A percentile compares a stretch with the other conserved stretches of the same genome.
Evolutionary conservation across 2,329 filamentous ascomycete genomes (phyloP).

Genomic region (Pyrenophora teres): DNA sequence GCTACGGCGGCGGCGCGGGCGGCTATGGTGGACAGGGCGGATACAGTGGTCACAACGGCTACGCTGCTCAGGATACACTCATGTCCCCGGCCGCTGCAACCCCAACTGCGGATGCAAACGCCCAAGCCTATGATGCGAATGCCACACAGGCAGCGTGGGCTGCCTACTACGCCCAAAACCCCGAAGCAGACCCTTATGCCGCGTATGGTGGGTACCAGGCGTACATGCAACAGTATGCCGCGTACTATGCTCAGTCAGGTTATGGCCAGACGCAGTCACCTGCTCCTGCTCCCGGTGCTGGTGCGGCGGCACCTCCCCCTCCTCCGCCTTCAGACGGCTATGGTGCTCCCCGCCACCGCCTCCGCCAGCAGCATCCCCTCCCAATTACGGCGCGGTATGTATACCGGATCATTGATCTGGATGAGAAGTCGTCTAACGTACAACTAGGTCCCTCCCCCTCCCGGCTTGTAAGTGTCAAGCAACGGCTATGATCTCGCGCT

Average conservation of each 20-base stretch:
- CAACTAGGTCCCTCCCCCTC: constrained; percentile 36
- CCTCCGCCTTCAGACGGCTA: constrained; percentile 39
- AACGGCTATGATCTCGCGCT: constrained; percentile 20
- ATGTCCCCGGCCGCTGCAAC: constrained; percentile 44
- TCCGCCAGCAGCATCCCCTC: constrained; percentile 41
- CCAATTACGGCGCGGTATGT: constrained; percentile 43
- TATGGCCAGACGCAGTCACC: constrained; percentile 35
- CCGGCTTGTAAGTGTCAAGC: constrained; percentile 36
- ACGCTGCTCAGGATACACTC: constrained; percentile 25
- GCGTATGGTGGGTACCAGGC: constrained; percentile 76
- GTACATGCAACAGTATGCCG: constrained; percentile 34
- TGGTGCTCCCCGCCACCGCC: constrained; percentile 42
- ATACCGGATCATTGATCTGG: neutral
- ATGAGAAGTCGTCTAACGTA: constrained; percentile 7
- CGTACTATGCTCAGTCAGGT: constrained; percentile 35
- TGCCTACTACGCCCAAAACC: constrained; percentile 58
- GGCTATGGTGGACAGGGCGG: constrained; percentile 47
- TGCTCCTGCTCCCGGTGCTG: constrained; percentile 34
- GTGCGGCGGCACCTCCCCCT: constrained; percentile 31
- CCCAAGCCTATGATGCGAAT: constrained; percentile 66
- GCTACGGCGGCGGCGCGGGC: constrained; percentile 47
- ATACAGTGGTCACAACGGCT: constrained; percentile 39
- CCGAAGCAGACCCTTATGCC: constrained; percentile 87
- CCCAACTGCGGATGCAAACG: constrained; percentile 49
- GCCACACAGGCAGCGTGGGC: constrained; percentile 88